phyloP scores from a whole-genome alignment of 352 stramenopile species.

The Phytopythium mirpurense region DNA sequence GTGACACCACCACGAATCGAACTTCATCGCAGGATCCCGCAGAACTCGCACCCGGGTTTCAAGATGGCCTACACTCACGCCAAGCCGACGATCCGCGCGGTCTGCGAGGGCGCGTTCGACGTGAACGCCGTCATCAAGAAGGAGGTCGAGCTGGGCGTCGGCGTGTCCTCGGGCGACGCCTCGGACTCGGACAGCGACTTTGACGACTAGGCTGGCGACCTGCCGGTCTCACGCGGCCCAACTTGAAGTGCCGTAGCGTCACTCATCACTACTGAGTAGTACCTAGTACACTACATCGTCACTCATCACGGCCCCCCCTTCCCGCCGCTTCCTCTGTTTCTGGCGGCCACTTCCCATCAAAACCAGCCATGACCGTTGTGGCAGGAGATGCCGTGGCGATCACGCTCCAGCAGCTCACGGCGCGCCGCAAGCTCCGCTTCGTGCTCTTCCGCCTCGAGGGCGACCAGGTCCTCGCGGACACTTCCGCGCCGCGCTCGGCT shows the following conservation, averaged over 20 bases:
- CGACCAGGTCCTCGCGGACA: constrained; percentile 59
- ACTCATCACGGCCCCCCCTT: too few species aligned
- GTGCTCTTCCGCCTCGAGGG: constrained; percentile 81
- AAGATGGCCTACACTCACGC: constrained; percentile 89
- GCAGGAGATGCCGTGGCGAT: constrained; percentile 35
- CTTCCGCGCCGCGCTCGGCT: constrained; percentile 36
- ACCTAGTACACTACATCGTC: too few species aligned
- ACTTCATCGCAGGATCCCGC: constrained; percentile 69
- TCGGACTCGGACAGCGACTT: constrained; percentile 87
- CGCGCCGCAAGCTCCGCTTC: constrained; percentile 82
- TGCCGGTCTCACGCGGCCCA: not conserved
- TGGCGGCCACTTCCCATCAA: too few species aligned
- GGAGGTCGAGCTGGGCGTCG: constrained; percentile 64
- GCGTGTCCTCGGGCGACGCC: constrained; percentile 41
- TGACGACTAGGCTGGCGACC: constrained; percentile 50
- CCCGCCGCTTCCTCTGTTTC: too few species aligned
- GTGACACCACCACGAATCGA: too few species aligned
- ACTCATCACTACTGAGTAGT: too few species aligned
- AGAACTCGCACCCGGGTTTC: constrained; percentile 72
- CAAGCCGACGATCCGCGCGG: constrained; percentile 72
- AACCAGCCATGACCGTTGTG: too few species aligned
- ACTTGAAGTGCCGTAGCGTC: too few species aligned
- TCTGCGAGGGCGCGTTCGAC: constrained; percentile 77
- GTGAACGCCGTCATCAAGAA: constrained; percentile 74
- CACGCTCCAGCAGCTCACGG: constrained; percentile 87